Base-by-base conservation (phyloP, 2,329 filamentous ascomycete genomes). In the Paecilomyces variotii region DNA sequence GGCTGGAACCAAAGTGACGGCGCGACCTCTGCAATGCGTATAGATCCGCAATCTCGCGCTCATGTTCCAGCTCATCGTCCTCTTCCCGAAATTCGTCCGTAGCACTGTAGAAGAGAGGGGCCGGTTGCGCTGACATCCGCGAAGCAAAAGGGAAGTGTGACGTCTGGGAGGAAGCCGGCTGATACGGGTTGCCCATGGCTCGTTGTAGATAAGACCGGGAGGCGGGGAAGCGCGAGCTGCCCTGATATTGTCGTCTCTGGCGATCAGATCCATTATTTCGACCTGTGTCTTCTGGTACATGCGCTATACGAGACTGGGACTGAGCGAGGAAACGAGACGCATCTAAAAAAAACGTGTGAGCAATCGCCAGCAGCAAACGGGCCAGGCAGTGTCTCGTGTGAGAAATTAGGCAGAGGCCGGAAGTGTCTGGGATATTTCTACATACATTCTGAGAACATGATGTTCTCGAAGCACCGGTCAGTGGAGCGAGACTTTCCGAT, bases 281-380 rank as follows among this genome's bases (percentile, higher is more conserved):
- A 65, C 80, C 74, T 57, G 72, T 63, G 56, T 78, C 74, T 58
- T 84, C 84, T 60, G 83, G 76, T 72, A 88, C 84, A 76, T 91
- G 86, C 65, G 88, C 90, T 68, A 97, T 81, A 63, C 91, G 88
- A 61, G 92, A 96, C 80, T 96, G 92, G 65, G 92, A 97, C 84
- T 97, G 94, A 61, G 92, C 90, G 68, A 99, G 86, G 74, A 99
- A 99, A 67, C 88, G 88, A 65, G 93, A 97, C 69, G 94, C 94
- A 87, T 97, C 94, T 97, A 70, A 57, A 56, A 57, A 57, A 10
- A 32, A 56, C 54, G 56, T 54, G 55, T 39, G 54, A 63, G 62
- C 62, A 62, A 64, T 59, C 65, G 61, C 66, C 60, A 74, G 78
- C 64, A 25, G 24, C 14, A 7, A 28, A 52, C 50, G 50, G 24